phyloP scores from a whole-genome alignment of 2,329 filamentous ascomycete genomes.

The Penicillium sp. region DNA sequence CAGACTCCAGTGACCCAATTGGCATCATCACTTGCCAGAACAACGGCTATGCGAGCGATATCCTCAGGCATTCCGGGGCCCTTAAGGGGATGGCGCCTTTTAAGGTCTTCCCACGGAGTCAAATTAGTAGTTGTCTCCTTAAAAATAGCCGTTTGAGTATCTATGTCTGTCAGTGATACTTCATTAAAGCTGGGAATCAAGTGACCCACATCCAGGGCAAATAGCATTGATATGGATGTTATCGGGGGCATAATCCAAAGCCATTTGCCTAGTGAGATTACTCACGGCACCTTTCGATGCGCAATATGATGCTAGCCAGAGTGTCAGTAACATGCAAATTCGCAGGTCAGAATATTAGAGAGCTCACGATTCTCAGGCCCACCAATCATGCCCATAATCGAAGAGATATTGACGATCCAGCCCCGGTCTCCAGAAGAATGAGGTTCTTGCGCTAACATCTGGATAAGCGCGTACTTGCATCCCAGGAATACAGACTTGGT shows the following conservation, averaged over 20 bases:
- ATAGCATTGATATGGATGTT: conserved; percentile 56
- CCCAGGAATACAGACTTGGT: conserved; percentile 43
- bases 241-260: conserved; percentile 50
- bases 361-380: conserved; percentile 22
- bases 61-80: conserved; percentile 33
- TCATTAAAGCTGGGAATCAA: not conserved
- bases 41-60: conserved; percentile 44
- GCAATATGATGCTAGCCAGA: conserved; percentile 39
- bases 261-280: conserved; percentile 51
- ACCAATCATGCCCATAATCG: conserved; percentile 32
- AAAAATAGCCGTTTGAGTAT: conserved; percentile 30
- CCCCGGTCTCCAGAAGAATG: conserved; percentile 35
- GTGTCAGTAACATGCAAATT: not conserved
- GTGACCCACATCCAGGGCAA: conserved; percentile 49
- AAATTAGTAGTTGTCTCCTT: conserved; percentile 19
- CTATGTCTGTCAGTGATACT: conserved; percentile 9
- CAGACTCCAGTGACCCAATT: conserved; percentile 47
- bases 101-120: conserved; percentile 21
- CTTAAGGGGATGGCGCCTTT: conserved; percentile 29
- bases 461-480: conserved; percentile 41
- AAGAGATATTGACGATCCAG: conserved; percentile 39
- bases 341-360: not conserved
- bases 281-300: conserved; percentile 53
- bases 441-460: conserved; percentile 43
- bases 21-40: conserved; percentile 50